These are phyloP conservation scores for Oryza longistaminata DNA, from an alignment of 176 grass and related monocot genomes.

Conservation along the genomic window DNA sequence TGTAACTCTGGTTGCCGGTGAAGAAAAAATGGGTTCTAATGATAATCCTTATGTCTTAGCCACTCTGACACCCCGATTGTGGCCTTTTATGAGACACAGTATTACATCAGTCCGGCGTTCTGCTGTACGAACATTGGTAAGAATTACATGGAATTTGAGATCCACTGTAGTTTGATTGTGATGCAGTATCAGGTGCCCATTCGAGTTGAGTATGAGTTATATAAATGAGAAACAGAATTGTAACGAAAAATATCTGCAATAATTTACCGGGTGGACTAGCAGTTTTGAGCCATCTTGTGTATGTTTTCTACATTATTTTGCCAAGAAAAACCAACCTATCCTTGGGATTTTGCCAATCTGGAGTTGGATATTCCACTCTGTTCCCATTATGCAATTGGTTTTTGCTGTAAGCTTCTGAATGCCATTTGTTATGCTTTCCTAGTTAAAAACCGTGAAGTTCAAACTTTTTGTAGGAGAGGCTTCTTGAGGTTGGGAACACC, in stretches of 20 bases:
- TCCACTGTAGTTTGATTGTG: slow-evolving; percentile 13
- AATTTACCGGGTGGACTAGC: not conserved
- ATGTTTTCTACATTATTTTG: not conserved
- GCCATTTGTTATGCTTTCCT: slow-evolving; percentile 21
- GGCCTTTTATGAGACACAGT: slow-evolving; percentile 98
- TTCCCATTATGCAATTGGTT: slow-evolving; percentile 6
- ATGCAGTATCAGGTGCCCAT: not conserved
- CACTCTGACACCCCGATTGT: slow-evolving; percentile 73
- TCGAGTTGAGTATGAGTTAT: slow-evolving; percentile 9
- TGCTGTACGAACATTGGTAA: slow-evolving; percentile 90
- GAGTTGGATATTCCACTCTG: slow-evolving; percentile 11
- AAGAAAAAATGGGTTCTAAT: slow-evolving; percentile 44
- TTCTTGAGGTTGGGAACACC: slow-evolving; percentile 87
- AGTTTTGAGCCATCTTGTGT: slow-evolving; percentile 20
- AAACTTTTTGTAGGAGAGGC: slow-evolving; percentile 68
- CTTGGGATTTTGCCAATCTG: slow-evolving; percentile 1
- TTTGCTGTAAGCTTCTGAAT: not conserved
- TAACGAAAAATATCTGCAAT: not conserved
- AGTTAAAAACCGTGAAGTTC: slow-evolving; percentile 30
- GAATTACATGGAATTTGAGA: slow-evolving; percentile 28
- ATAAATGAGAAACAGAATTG: not conserved
- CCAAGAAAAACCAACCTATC: not conserved
- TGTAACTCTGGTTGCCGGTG: slow-evolving; percentile 54
- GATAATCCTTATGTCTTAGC: slow-evolving; percentile 90
- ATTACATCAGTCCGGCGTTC: slow-evolving; percentile 93